These are phyloP conservation scores for Penicillium hordei DNA, from an alignment of 2,329 filamentous ascomycete species.

Conservation along the genomic window DNA sequence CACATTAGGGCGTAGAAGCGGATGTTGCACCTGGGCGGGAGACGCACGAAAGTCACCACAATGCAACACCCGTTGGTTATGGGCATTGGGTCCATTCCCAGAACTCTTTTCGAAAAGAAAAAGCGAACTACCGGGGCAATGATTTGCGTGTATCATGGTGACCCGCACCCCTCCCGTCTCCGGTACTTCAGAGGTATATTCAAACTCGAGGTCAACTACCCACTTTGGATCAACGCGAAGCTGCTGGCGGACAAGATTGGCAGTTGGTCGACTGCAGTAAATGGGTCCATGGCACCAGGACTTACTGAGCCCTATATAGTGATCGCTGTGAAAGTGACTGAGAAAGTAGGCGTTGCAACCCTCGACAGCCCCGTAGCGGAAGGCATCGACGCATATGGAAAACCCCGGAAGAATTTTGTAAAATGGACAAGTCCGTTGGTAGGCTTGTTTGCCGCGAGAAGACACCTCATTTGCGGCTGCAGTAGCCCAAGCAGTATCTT, in stretches of 20 bases:
- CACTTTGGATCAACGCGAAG: conserved; percentile 82
- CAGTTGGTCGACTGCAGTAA: conserved; percentile 92
- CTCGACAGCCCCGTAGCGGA: conserved; percentile 89
- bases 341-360: conserved; percentile 94
- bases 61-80: conserved; percentile 78
- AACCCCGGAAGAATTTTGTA: conserved; percentile 97
- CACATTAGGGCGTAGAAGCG: conserved; percentile 73
- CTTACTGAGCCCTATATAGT: conserved; percentile 87
- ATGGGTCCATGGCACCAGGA: conserved; percentile 93
- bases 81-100: conserved; percentile 59
- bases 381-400: conserved; percentile 91
- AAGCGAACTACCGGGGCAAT: conserved; percentile 91
- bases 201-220: conserved; percentile 82
- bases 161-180: conserved; percentile 79
- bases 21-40: conserved; percentile 77
- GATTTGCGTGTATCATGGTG: conserved; percentile 94
- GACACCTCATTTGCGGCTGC: conserved; percentile 78
- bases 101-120: conserved; percentile 85
- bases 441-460: conserved; percentile 79
- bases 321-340: conserved; percentile 96
- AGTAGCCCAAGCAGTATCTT: conserved; percentile 84
- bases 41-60: conserved; percentile 96
- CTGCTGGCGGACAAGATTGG: conserved; percentile 82
- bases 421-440: conserved; percentile 89
- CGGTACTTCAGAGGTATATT: conserved; percentile 73